Evolutionary conservation across 2,329 filamentous ascomycete species (phyloP), one percentile per base, ranked within the genome.

Genomic region (Stemphylium lycopersici): DNA sequence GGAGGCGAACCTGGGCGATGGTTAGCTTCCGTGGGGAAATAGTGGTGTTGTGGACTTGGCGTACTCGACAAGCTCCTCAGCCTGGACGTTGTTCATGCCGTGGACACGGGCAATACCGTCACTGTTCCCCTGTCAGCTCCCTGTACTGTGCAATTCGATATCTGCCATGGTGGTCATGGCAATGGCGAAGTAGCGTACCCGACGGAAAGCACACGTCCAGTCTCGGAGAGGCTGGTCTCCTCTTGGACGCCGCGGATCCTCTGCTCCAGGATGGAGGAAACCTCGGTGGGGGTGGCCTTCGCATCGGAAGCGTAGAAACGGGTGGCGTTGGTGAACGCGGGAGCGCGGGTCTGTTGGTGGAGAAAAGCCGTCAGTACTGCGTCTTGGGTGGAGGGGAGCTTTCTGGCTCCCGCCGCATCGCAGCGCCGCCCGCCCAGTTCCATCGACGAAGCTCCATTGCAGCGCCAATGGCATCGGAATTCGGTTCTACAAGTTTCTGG

Each of bases 61-160:
- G 76, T 91, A 97, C 93, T 99, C 95, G 79, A 99, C 95, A 80
- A 99, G 90, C 87, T 99, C 95, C 84, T 99, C 95, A 74, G 95
- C 93, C 87, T 99, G 95, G 83, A 99, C 95, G 81, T 99, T 99
- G 90, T 87, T 91, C 91, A 99, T 93, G 79, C 95, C 95, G 83
- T 99, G 93, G 73, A 99, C 93, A 93, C 95, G 93, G 80, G 95
- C 95, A 78, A 99, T 99, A 96, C 95, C 95, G 85, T 99, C 95
- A 95, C 95, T 98, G 73, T 80, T 54, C 52, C 56, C 52, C 61
- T 61, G 70, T 78, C 62, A 78, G 75, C 61, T 58, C 58, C 55
- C 43, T 49, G 53, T 45, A 26, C 22, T 24, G 26, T 11, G 10
- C 10, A 10, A 29, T 29, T 29, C 26, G 26, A 29, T 29, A 11